Percentiles rank a stretch among this genome's conserved stretches.
Conservation (phyloP, 179 eudicot species). For the Actinidia arguta region DNA sequence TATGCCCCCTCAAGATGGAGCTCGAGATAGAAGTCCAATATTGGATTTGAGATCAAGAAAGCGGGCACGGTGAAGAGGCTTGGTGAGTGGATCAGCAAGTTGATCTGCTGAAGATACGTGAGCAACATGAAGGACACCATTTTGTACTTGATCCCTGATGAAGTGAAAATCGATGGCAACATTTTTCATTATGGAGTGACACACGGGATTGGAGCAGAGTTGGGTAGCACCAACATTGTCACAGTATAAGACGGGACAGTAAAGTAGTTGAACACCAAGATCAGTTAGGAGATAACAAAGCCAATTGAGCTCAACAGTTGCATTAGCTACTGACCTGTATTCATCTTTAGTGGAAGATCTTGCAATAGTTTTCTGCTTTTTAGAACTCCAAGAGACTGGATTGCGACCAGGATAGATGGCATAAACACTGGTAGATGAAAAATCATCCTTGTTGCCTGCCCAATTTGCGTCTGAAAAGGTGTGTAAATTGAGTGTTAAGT, state of each 20-base stretch:
- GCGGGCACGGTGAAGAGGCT: not conserved
- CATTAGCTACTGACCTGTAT: not conserved
- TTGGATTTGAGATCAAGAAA: no score
- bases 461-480: not conserved
- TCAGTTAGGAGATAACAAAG: not conserved
- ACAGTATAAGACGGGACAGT: not conserved
- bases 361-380: not conserved
- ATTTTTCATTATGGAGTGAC: slow-evolving; percentile 6
- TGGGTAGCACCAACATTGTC: slow-evolving; percentile 10
- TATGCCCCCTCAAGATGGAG: no score
- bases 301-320: not conserved
- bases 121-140: not conserved
- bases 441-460: not conserved
- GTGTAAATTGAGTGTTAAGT: not conserved
- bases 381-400: not conserved
- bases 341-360: not conserved
- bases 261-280: not conserved
- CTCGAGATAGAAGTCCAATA: no score
- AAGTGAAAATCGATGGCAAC: slow-evolving; percentile 2
- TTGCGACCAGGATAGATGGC: not conserved
- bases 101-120: not conserved
- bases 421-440: not conserved
- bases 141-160: not conserved
- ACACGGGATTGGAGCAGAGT: slow-evolving; percentile 3
- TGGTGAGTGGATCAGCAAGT: slow-evolving; percentile 3